A percentile compares a stretch with the other conserved stretches of the same genome.
Conservation (phyloP, 495 filamentous ascomycete genomes). For the Trichocladium antarcticum region DNA sequence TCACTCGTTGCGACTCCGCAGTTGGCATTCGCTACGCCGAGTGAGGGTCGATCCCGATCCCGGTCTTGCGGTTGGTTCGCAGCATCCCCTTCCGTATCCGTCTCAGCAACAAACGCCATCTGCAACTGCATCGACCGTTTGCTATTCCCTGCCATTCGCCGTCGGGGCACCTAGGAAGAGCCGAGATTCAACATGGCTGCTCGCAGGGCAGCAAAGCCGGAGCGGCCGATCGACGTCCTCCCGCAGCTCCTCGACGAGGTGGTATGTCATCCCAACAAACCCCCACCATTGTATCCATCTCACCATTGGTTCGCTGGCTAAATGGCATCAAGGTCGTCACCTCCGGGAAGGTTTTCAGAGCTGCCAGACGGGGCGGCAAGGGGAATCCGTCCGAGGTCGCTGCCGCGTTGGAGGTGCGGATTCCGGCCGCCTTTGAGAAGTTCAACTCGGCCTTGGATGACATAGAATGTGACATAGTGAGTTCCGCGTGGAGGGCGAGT, state of each 20-base stretch:
- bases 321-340: constrained; percentile 34
- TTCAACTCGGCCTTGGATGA: constrained; percentile 44
- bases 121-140: too few species aligned
- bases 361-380: constrained; percentile 31
- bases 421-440: constrained; percentile 29
- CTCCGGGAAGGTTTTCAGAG: constrained; percentile 39
- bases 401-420: constrained; percentile 24
- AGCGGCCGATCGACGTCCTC: constrained; percentile 30
- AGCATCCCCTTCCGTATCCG: too few species aligned
- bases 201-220: background rate
- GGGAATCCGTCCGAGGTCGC: constrained; percentile 20
- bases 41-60: too few species aligned
- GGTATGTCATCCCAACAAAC: constrained; percentile 22
- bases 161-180: too few species aligned
- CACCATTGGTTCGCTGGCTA: background rate
- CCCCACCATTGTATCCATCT: background rate
- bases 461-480: constrained; percentile 42
- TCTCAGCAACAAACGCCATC: too few species aligned
- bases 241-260: constrained; percentile 39
- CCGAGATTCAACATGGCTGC: constrained; percentile 31
- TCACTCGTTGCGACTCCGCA: too few species aligned
- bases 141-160: too few species aligned
- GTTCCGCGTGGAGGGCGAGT: too few species aligned
- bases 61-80: too few species aligned
- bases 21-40: too few species aligned